phyloP scores from a whole-genome alignment of 176 grass and related monocot genomes.

The Areca catechu region DNA sequence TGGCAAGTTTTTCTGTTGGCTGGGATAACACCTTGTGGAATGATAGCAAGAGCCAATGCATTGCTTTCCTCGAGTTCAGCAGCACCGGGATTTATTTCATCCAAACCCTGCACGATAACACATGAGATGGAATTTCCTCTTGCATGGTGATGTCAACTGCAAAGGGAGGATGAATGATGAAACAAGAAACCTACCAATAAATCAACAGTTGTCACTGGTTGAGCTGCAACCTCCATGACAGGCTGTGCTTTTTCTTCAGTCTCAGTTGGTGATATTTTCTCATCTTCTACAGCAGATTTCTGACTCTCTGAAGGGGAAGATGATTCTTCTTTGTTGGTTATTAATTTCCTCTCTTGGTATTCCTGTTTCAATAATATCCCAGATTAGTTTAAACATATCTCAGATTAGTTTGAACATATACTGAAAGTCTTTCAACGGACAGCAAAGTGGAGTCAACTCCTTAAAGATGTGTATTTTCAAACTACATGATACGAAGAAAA shows the following conservation, averaged over 20 bases:
- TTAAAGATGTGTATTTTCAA: too few species aligned
- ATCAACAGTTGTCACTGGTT: conserved; percentile 45
- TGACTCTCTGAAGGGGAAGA: conserved; percentile 17
- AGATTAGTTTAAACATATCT: too few species aligned
- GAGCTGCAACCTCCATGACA: conserved; percentile 12
- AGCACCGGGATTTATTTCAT: conserved; percentile 45
- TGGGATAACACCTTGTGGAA: conserved; percentile 30
- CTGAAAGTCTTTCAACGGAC: too few species aligned
- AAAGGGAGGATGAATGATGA: neutral
- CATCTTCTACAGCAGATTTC: conserved; percentile 27
- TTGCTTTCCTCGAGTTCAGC: conserved; percentile 58
- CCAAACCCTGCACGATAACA: conserved; percentile 36
- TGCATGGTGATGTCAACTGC: neutral
- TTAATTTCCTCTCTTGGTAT: conserved; percentile 29
- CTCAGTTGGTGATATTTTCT: conserved; percentile 13
- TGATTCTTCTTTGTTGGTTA: conserved; percentile 28
- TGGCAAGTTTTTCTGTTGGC: neutral
- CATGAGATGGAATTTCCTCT: neutral
- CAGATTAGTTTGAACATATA: too few species aligned
- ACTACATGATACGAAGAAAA: too few species aligned
- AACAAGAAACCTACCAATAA: conserved; percentile 35
- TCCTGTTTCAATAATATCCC: conserved; percentile 32
- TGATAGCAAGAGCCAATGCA: conserved; percentile 59
- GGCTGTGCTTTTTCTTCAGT: conserved; percentile 27
- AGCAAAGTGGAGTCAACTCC: too few species aligned